These are phyloP conservation scores for Arthrobotrys musiformis DNA, from an alignment of 2,329 filamentous ascomycete genomes.

Conservation along the genomic window DNA sequence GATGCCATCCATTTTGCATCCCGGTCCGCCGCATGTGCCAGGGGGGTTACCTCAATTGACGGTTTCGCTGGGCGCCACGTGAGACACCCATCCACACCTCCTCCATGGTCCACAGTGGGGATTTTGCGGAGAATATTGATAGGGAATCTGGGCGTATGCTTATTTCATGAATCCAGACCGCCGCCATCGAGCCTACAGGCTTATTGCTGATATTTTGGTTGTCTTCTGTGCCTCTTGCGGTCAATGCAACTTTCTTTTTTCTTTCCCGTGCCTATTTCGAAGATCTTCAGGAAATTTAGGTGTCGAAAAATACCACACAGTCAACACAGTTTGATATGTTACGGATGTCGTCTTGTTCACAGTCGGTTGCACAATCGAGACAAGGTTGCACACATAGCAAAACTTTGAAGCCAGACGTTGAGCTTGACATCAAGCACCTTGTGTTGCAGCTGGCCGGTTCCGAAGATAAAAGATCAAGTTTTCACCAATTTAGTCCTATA, in stretches of 20 bases:
- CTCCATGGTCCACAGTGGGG: neutral
- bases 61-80: slow-evolving; percentile 3
- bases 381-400: too few species aligned
- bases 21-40: neutral
- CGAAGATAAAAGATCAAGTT: too few species aligned
- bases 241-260: too few species aligned
- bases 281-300: neutral
- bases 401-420: too few species aligned
- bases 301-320: neutral
- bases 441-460: too few species aligned
- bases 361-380: too few species aligned
- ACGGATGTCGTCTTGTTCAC: too few species aligned
- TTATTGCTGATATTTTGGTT: neutral
- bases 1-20: slow-evolving; percentile 15
- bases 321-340: neutral
- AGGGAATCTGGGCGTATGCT: neutral
- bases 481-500: too few species aligned
- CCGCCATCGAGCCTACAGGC: neutral
- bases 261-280: too few species aligned
- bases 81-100: neutral
- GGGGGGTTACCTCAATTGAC: neutral
- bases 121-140: neutral
- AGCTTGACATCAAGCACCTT: too few species aligned
- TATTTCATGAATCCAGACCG: neutral
- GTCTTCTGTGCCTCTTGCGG: too few species aligned